A percentile compares a stretch with the other conserved stretches of the same genome.
phyloP scores from a whole-genome alignment of 73 alveolate genomes.

The Symbiodinium natans region DNA sequence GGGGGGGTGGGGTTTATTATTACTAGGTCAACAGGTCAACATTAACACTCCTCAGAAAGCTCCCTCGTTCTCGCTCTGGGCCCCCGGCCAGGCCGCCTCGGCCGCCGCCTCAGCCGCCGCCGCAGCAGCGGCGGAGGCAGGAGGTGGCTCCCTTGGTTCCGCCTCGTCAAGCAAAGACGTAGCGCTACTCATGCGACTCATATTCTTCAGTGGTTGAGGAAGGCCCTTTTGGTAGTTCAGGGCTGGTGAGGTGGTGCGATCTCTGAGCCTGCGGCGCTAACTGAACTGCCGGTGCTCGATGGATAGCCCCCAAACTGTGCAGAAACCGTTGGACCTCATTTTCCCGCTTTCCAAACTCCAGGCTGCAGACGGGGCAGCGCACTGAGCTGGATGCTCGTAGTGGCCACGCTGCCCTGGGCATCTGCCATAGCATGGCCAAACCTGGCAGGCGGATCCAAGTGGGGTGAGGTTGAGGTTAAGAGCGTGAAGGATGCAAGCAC shows the following conservation, averaged over 20 bases:
- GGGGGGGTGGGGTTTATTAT: too few species aligned
- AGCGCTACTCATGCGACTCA: background rate
- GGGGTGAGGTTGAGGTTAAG: too few species aligned
- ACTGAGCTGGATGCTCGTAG: background rate
- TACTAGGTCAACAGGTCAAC: background rate
- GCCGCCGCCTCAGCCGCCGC: slow-evolving; percentile 84
- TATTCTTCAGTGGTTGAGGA: too few species aligned
- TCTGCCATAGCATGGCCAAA: background rate
- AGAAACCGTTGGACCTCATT: background rate
- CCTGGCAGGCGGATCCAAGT: too few species aligned
- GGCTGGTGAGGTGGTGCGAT: background rate
- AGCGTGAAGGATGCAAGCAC: too few species aligned
- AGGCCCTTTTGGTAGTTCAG: too few species aligned
- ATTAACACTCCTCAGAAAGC: background rate
- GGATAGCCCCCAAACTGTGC: background rate
- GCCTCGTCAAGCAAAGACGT: background rate
- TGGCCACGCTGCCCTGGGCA: background rate
- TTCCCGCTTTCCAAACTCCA: background rate
- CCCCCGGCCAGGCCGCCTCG: slow-evolving; percentile 72
- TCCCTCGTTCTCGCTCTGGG: background rate
- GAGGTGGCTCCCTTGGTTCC: slow-evolving; percentile 78
- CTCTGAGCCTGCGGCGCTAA: background rate
- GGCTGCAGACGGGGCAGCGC: background rate
- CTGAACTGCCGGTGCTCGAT: background rate
- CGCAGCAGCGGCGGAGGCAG: slow-evolving; percentile 79